phyloP scores from a whole-genome alignment of 257 asterid species.

The Penstemon davidsonii region DNA sequence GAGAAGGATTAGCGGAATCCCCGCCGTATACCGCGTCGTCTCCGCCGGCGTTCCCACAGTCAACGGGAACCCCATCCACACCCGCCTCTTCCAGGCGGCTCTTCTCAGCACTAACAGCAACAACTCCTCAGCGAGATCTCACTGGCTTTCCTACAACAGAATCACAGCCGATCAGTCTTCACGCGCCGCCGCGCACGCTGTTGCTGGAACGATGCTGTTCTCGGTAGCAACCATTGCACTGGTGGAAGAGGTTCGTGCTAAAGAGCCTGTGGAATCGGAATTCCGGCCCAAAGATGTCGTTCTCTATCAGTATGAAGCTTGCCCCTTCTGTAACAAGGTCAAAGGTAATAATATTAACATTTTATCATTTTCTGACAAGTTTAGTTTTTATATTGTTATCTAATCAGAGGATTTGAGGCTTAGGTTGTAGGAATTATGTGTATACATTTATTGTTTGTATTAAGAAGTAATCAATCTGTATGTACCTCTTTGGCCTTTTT shows the following conservation, averaged over 20 bases:
- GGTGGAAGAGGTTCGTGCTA: constrained; percentile 68
- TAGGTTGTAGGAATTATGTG: no score
- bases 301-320: constrained; percentile 92
- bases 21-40: no score
- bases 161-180: constrained; percentile 37
- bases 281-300: constrained; percentile 67
- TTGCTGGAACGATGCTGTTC: constrained; percentile 68
- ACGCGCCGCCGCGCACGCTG: constrained; percentile 41
- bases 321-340: constrained; percentile 96
- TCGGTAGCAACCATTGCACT: constrained; percentile 64
- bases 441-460: no score
- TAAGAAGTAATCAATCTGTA: no score
- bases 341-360: constrained; percentile 53
- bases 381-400: no score
- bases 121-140: constrained; percentile 44
- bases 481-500: no score
- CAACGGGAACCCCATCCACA: no score
- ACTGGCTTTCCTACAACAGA: constrained; percentile 49
- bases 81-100: no score
- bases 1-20: no score
- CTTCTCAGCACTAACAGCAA: background rate
- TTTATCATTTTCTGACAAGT: no score
- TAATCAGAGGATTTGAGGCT: no score
- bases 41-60: no score
- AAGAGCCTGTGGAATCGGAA: constrained; percentile 54